Evolutionary conservation across 306 rosid species (phyloP), one percentile per base, ranked within the genome.

Genomic region (Fagus crenata): DNA sequence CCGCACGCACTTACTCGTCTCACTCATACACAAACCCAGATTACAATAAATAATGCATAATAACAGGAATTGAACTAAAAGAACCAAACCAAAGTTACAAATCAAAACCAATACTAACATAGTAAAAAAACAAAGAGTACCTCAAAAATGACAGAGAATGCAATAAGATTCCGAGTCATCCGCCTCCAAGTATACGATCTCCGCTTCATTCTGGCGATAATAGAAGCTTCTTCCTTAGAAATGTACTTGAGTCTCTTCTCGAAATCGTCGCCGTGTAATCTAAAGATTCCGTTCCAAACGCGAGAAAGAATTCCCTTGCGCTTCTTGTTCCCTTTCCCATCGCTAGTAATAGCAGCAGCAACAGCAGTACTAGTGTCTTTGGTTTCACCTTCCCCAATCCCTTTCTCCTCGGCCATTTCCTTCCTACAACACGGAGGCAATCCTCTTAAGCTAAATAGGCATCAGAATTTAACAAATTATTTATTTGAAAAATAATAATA

Each of bases 201-300:
- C 82, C 80, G 73, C 78, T 81, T 84, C 83, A 96, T 71, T 80
- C 97, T 81, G 71, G 91, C 71, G 22, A 96, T 82, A 71, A 96
- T 91, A 1, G 87, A 35, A 40, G 92, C 90, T 82, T 96, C 99
- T 84, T 92, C 98, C 84, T 96, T 96, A 46, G 98, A 91, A 77
- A 96, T 89, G 75, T 86, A 75, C 60, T 91, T 88, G 7, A 96
- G 90, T 70, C 98, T 93, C 89, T 96, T 96, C 88, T 96, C 99
- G 4, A 96, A 96, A 82, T 96, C 98, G 40, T 96, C 98, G 0
- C 89, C 84, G 5, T 88, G 96, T 55, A 81, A 76, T 81, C 97
- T 82, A 69, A 92, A 92, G 65, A 96, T 82, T 22, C 92, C 86
- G 33, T 81, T 91, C 89, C 95, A 89, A 79, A 96, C 67, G 53